Evolutionary conservation across 192 early-diverging fungal genomes (phyloP), one percentile per base, ranked within the genome.

Genomic region (Rhizoclosmatium sp.): DNA sequence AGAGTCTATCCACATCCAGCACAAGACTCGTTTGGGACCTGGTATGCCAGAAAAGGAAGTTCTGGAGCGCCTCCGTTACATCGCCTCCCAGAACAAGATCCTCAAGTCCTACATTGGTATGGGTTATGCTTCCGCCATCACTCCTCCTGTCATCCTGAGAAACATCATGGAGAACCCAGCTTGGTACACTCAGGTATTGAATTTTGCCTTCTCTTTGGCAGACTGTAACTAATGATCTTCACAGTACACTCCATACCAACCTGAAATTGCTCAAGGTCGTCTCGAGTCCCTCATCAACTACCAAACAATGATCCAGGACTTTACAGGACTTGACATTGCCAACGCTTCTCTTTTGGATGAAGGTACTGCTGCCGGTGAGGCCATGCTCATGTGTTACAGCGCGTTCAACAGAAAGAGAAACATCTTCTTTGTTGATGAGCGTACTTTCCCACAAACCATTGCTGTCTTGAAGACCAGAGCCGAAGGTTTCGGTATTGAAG

Each of bases 261-360:
- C 98, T 23, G 98, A 99, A 89, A 99, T 99, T 80, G 91, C 98
- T 66, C 98, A 99, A 86, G 98, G 98, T 49, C 93, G 98, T 65
- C 89, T 99, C 2, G 98, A 99, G 86, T 96, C 96, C 19, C 90
- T 99, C 54, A 83, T 99, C 71, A 99, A 99, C 85, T 99, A 89
- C 89, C 98, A 99, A 85, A 99, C 98, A 3, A 95, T 98, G 89
- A 93, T 99, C 74, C 90, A 88, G 41, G 96, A 99, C 82, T 78
- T 99, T 23, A 98, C 98, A 0, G 97, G 98, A n/a, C 85, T 99
- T 80, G 91, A 94, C 16, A 94, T 98, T 40, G 93, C 98, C 73
- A 99, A 99, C 79, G 97, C 98, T 49, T 97, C 96, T n/a, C 85
- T 99, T 68, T 87, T 99, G 61, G 98, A 99, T 69, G 98, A 99